Evolutionary conservation across 176 grass and related monocot species (phyloP).

Genomic region (Juncus inflexus): DNA sequence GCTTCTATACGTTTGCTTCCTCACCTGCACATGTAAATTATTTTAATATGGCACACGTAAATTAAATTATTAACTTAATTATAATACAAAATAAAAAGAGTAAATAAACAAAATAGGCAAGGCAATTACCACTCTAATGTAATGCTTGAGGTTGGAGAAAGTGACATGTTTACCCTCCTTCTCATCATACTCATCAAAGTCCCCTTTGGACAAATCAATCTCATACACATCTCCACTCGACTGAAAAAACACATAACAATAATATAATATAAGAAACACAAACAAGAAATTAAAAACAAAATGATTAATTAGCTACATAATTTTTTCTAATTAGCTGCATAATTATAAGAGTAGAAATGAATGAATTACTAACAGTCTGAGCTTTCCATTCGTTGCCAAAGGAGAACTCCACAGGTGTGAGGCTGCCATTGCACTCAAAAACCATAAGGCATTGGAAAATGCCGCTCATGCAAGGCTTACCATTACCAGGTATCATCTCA

Average conservation of each 20-base stretch:
- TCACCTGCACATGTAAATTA: no score
- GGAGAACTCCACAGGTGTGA: conserved; percentile 73
- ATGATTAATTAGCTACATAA: conserved; percentile 14
- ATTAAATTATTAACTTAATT: no score
- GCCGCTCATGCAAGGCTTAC: conserved; percentile 60
- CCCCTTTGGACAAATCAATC: conserved; percentile 76
- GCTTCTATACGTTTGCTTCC: no score
- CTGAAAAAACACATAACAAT: conserved; percentile 29
- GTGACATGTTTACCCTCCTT: conserved; percentile 72
- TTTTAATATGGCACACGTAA: no score
- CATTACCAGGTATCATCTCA: conserved; percentile 79
- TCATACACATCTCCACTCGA: conserved; percentile 48
- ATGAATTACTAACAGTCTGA: conserved; percentile 56
- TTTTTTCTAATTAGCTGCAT: conserved; percentile 12
- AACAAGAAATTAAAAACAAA: conserved; percentile 14
- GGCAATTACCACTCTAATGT: conserved; percentile 73
- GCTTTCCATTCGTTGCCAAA: conserved; percentile 78
- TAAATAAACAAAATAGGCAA: no score
- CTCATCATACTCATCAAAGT: conserved; percentile 90
- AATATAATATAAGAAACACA: conserved; percentile 10
- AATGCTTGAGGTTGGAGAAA: conserved; percentile 54
- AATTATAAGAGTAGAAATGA: no score
- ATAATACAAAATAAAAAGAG: no score
- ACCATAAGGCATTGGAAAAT: conserved; percentile 58
- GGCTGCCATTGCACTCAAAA: conserved; percentile 76